Percentiles rank a stretch among this genome's conserved stretches.
These are phyloP conservation scores for Tylopilus sp. DNA, from an alignment of 768 basidiomycete species.

Conservation along the genomic window DNA sequence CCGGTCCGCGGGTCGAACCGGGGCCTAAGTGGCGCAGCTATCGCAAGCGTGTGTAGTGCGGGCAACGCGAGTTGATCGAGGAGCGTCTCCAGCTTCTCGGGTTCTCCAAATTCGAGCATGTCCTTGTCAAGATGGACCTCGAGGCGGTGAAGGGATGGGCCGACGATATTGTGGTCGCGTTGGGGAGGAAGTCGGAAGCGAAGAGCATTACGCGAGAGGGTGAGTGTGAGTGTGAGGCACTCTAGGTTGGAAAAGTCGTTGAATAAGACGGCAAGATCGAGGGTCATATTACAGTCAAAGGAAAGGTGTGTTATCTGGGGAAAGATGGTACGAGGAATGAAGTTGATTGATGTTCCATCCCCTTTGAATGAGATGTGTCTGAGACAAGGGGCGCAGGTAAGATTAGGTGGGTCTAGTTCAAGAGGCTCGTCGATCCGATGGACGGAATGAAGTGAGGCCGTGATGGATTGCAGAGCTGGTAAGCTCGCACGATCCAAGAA, in stretches of 20 bases:
- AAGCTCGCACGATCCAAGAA: conserved; percentile 15
- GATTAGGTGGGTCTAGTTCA: neutral
- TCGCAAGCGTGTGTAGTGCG: conserved; percentile 11
- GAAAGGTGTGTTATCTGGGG: conserved; percentile 24
- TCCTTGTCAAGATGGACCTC: conserved; percentile 22
- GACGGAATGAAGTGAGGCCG: conserved; percentile 13
- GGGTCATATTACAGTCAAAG: conserved; percentile 16
- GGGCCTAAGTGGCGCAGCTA: conserved; percentile 6
- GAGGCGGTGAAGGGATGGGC: conserved; percentile 8
- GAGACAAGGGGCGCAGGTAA: conserved; percentile 16
- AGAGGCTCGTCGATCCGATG: conserved; percentile 4
- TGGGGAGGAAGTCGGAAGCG: conserved; percentile 10
- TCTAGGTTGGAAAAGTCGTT: conserved; percentile 16
- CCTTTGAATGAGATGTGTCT: conserved; percentile 15
- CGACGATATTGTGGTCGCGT: neutral
- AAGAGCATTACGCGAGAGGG: conserved; percentile 6
- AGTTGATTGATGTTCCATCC: conserved; percentile 2
- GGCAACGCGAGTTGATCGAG: conserved; percentile 24
- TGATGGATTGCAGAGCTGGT: conserved; percentile 12
- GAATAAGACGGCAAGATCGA: conserved; percentile 20
- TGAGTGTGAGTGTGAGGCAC: conserved; percentile 14
- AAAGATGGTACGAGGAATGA: conserved; percentile 17
- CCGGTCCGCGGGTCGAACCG: neutral
- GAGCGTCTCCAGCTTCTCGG: conserved; percentile 11
- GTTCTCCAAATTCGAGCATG: conserved; percentile 20